Evolutionary conservation across 1,284 basidiomycete genomes (phyloP).

Genomic region (Ceratobasidium sp.): DNA sequence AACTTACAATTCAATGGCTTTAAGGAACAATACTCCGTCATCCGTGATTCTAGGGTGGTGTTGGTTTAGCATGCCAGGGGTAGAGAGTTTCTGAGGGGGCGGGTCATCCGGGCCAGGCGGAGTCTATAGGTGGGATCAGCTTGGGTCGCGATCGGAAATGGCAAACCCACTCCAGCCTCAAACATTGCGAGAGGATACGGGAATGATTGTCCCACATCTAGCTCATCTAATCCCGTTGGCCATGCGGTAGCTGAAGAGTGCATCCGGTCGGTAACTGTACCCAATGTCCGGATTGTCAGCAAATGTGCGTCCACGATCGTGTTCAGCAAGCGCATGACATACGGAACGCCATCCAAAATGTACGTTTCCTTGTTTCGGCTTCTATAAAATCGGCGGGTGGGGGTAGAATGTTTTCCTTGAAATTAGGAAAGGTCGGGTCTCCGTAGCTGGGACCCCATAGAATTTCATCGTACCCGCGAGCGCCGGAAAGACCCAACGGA

Average conservation of each 20-base stretch:
- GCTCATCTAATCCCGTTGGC: conserved; percentile 27
- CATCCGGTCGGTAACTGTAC: conserved; percentile 19
- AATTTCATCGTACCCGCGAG: conserved; percentile 31
- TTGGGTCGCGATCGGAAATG: not conserved
- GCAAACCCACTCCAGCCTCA: conserved; percentile 24
- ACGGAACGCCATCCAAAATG: conserved; percentile 34
- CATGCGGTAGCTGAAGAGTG: conserved; percentile 30
- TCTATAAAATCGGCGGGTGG: conserved; percentile 23
- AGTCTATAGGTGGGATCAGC: not conserved
- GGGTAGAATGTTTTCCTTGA: conserved; percentile 21
- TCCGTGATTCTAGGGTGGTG: conserved; percentile 31
- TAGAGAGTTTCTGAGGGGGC: conserved; percentile 5
- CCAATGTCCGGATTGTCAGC: not conserved
- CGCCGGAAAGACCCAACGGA: conserved; percentile 22
- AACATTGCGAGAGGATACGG: conserved; percentile 27
- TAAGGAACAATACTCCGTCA: conserved; percentile 27
- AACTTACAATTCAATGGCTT: conserved; percentile 31
- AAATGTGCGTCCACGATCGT: not conserved
- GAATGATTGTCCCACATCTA: conserved; percentile 29
- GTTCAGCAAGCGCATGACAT: not conserved
- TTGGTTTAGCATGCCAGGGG: conserved; percentile 20
- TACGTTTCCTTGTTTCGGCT: conserved; percentile 19
- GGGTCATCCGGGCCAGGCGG: not conserved
- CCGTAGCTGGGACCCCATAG: conserved; percentile 34
- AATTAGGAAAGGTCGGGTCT: conserved; percentile 22